Percentiles rank a stretch among this genome's conserved stretches.
Conservation (phyloP, 1,284 basidiomycete genomes). For the Cutaneotrichosporon daszewskae region DNA sequence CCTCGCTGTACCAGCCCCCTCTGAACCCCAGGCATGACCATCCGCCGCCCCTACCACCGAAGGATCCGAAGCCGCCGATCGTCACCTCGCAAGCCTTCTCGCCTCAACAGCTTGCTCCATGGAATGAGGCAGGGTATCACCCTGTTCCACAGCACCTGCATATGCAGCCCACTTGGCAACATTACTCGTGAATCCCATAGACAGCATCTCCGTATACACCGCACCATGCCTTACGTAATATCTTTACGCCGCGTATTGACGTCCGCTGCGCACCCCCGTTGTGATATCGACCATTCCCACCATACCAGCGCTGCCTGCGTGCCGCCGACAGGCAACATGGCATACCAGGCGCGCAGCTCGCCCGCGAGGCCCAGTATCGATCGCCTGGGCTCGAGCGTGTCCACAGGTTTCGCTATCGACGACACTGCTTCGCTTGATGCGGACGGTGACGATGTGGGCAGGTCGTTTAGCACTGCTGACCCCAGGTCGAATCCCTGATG, state of each 20-base stretch:
- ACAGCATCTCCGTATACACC: no score
- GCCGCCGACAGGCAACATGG: not conserved
- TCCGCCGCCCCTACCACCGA: not conserved
- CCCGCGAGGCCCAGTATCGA: conserved; percentile 16
- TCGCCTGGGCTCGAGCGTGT: conserved; percentile 17
- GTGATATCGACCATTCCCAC: no score
- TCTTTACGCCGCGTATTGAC: no score
- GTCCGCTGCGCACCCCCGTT: no score
- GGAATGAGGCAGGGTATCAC: no score
- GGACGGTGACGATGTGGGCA: conserved; percentile 19
- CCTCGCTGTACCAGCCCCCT: not conserved
- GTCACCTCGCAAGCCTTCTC: no score
- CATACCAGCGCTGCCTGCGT: not conserved
- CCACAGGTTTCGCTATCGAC: conserved; percentile 15
- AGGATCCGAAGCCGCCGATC: no score
- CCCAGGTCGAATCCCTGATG: conserved; percentile 47
- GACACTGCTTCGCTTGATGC: conserved; percentile 6
- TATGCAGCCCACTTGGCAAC: no score
- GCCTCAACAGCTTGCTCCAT: no score
- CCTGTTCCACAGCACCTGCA: no score
- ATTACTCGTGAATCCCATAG: no score
- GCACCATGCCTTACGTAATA: no score
- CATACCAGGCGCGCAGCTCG: conserved; percentile 6
- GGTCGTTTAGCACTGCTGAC: not conserved
- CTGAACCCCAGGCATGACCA: not conserved